Base-by-base conservation (phyloP, 345 rosid genomes). In the Gossypium herbaceum region DNA sequence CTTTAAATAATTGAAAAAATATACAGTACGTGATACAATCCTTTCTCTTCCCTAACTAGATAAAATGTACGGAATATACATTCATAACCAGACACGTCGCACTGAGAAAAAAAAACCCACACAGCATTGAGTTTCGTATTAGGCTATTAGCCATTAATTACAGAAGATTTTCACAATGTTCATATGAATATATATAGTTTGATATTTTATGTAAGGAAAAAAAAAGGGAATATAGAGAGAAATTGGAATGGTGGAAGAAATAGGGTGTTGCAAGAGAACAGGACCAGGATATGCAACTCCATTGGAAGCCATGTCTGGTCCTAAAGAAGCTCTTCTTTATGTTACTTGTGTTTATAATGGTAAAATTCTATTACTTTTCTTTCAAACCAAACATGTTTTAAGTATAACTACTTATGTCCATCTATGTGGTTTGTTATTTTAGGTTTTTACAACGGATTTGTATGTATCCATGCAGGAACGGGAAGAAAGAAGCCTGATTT, bases 271-370 rank as follows among this genome's bases (percentile, higher is more conserved):
- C 85, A 79, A 83, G 79, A 81, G 12, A 1, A 20, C 65, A 4
- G 97, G 98, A 10, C 97, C 98, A 0, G 93, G 98, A 1, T 91
- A 94, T 51, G 90, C 92, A 1, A 72, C 93, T 2, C 98, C 98
- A 9, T 83, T 92, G n/a, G 89, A 87, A 7, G 98, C 97, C 78
- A 94, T 89, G 97, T 75, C 88, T 51, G 97, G 97, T 76, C 97
- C 98, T 19, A 79, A 75, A 45, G 97, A 94, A 79, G 62, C 87
- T 57, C 87, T 92, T 69, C 61, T 94, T 77, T 94, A 94, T 64
- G 97, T 90, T 80, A 89, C 97, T 9, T 93, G 97, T 57, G 83
- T 94, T 71, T 94, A 94, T 78, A 15, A 87, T 7, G 97, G 98
- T 92, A 77, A 47, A 29, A 3, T 29, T 0, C 39, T 29, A 29